Conservation (phyloP, 176 grass and related monocot species). For the Elymus sibiricus region DNA sequence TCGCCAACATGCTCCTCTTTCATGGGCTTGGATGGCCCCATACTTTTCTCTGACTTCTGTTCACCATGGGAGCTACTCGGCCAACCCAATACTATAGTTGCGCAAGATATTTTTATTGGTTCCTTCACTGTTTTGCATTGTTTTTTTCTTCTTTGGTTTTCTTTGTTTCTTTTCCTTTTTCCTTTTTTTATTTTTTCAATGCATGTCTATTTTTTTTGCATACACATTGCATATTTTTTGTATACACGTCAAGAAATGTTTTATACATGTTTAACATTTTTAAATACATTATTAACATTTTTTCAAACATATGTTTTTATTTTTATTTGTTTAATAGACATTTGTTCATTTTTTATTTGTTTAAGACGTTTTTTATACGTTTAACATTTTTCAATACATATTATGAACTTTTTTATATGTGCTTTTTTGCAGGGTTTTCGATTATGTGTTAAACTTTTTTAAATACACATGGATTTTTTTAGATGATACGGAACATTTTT, state of each 20-base stretch:
- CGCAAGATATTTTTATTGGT: background rate
- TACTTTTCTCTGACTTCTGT: background rate
- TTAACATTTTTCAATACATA: background rate
- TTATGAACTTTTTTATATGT: background rate
- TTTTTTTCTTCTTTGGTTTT: background rate
- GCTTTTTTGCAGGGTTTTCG: background rate
- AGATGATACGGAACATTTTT: background rate
- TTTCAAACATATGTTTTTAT: background rate
- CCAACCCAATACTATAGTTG: background rate
- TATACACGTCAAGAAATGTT: background rate
- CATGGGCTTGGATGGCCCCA: too few relatives aligned
- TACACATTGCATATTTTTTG: background rate
- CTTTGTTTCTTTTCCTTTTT: background rate
- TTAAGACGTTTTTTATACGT: too few relatives aligned
- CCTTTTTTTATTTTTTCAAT: background rate
- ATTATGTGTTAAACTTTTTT: background rate
- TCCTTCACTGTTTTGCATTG: background rate
- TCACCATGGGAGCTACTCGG: background rate
- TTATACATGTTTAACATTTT: background rate
- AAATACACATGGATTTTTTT: background rate
- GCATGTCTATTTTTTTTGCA: background rate
- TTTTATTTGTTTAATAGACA: background rate
- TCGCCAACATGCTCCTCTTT: background rate
- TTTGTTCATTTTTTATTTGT: background rate
- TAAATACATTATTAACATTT: background rate